Evolutionary conservation across 2,329 filamentous ascomycete genomes (phyloP).

Genomic region (Pseudogymnoascus sp.): DNA sequence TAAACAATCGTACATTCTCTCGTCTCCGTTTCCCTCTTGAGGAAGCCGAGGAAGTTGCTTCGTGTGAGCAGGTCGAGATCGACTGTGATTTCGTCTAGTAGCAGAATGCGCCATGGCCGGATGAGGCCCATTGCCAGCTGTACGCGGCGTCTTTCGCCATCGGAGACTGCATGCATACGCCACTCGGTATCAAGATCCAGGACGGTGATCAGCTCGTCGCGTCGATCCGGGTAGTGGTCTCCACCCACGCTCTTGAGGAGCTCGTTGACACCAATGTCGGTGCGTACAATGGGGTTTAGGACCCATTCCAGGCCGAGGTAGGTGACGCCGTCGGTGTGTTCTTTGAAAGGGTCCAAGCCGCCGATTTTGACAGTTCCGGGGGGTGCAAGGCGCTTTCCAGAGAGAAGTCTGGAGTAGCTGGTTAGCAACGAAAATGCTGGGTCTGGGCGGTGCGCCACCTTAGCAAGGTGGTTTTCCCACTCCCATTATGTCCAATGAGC

Average conservation of each 20-base stretch:
- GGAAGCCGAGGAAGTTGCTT: slow-evolving; percentile 74
- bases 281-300: slow-evolving; percentile 89
- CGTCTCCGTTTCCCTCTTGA: slow-evolving; percentile 77
- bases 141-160: slow-evolving; percentile 84
- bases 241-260: slow-evolving; percentile 81
- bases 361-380: slow-evolving; percentile 64
- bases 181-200: slow-evolving; percentile 86
- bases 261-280: slow-evolving; percentile 84
- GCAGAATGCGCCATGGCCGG: slow-evolving; percentile 80
- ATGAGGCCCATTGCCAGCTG: slow-evolving; percentile 94
- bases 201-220: slow-evolving; percentile 79
- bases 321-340: slow-evolving; percentile 84
- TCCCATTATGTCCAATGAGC: slow-evolving; percentile 91
- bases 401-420: slow-evolving; percentile 51
- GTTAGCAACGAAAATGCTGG: slow-evolving; percentile 27
- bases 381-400: slow-evolving; percentile 89
- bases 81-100: slow-evolving; percentile 95
- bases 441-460: slow-evolving; percentile 27
- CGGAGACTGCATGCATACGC: slow-evolving; percentile 93
- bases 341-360: slow-evolving; percentile 84
- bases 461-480: slow-evolving; percentile 93
- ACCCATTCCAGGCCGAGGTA: slow-evolving; percentile 98
- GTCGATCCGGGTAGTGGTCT: slow-evolving; percentile 67
- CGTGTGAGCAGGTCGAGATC: slow-evolving; percentile 84
- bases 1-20: slow-evolving; percentile 89